Percentiles rank a stretch among this genome's conserved stretches.
These are phyloP conservation scores for Centella asiatica DNA, from an alignment of 129 eudicot genomes.

Conservation along the genomic window DNA sequence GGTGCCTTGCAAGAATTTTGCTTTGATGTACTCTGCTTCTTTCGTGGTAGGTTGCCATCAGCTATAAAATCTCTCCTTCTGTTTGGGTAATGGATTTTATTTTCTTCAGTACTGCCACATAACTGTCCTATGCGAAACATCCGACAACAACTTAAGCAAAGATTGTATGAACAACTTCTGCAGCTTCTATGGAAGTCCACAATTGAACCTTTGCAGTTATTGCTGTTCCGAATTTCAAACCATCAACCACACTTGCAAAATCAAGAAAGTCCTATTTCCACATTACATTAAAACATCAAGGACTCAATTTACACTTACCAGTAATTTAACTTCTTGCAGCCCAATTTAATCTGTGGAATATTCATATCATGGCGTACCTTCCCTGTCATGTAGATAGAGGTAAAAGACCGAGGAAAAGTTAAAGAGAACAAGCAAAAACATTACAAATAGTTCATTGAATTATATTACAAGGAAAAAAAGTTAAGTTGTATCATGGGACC, in stretches of 20 bases:
- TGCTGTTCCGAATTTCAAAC: constrained; percentile 29
- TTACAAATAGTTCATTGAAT: not conserved
- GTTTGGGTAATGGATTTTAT: constrained; percentile 17
- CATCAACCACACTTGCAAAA: not conserved
- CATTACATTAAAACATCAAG: not conserved
- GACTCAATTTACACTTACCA: constrained; percentile 43
- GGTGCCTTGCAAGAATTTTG: constrained; percentile 3
- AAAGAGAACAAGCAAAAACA: not conserved
- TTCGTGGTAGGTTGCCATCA: constrained; percentile 7
- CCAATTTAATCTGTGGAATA: constrained; percentile 39
- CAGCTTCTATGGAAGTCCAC: constrained; percentile 88
- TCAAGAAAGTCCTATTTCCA: constrained; percentile 2
- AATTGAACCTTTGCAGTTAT: constrained; percentile 62
- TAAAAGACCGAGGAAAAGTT: not conserved
- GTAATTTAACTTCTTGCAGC: constrained; percentile 33
- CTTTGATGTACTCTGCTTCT: constrained; percentile 1
- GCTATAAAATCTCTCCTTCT: constrained; percentile 21
- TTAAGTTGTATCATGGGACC: no score
- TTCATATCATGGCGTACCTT: constrained; percentile 34
- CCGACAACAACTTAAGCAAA: constrained; percentile 72
- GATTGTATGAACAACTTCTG: constrained; percentile 66
- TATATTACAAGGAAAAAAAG: no score
- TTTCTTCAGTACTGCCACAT: constrained; percentile 21
- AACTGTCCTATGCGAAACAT: constrained; percentile 46
- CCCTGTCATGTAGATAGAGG: constrained; percentile 29